phyloP scores from a whole-genome alignment of 1,284 basidiomycete species.

The Volvariella volvacea region DNA sequence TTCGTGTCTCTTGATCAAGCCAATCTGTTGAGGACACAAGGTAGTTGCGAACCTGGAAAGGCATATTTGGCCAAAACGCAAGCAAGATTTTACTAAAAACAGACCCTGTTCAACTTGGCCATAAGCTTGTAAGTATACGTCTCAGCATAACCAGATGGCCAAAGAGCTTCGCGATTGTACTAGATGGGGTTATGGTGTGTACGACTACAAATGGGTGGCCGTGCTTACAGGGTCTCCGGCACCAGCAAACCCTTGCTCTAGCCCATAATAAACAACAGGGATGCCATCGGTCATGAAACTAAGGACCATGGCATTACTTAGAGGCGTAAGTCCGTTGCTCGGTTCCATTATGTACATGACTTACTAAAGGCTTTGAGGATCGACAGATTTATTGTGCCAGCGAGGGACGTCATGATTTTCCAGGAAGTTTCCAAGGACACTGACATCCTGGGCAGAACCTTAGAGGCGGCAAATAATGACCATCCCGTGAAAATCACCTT shows the following conservation, averaged over 20 bases:
- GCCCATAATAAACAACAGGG: slow-evolving; percentile 78
- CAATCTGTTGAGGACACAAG: slow-evolving; percentile 58
- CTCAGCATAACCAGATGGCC: slow-evolving; percentile 64
- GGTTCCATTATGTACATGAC: slow-evolving; percentile 16
- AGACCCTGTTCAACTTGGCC: slow-evolving; percentile 55
- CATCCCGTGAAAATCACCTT: slow-evolving; percentile 22
- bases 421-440: slow-evolving; percentile 68
- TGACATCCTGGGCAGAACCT: slow-evolving; percentile 23
- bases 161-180: slow-evolving; percentile 75
- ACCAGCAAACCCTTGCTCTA: slow-evolving; percentile 64
- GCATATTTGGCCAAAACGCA: slow-evolving; percentile 2
- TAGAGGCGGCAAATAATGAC: neutral
- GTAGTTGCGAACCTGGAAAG: slow-evolving; percentile 54
- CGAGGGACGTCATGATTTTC: slow-evolving; percentile 81
- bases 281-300: slow-evolving; percentile 67
- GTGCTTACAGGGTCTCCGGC: slow-evolving; percentile 49
- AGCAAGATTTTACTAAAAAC: neutral
- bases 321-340: slow-evolving; percentile 16
- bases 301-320: slow-evolving; percentile 61
- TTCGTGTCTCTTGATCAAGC: slow-evolving; percentile 47
- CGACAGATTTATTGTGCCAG: slow-evolving; percentile 61
- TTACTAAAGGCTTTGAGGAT: slow-evolving; percentile 54
- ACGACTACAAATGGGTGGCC: neutral
- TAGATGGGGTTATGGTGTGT: slow-evolving; percentile 14
- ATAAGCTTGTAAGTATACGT: slow-evolving; percentile 58